Base-by-base conservation (phyloP, 2,329 filamentous ascomycete species). In the Mycocentrospora acerina region DNA sequence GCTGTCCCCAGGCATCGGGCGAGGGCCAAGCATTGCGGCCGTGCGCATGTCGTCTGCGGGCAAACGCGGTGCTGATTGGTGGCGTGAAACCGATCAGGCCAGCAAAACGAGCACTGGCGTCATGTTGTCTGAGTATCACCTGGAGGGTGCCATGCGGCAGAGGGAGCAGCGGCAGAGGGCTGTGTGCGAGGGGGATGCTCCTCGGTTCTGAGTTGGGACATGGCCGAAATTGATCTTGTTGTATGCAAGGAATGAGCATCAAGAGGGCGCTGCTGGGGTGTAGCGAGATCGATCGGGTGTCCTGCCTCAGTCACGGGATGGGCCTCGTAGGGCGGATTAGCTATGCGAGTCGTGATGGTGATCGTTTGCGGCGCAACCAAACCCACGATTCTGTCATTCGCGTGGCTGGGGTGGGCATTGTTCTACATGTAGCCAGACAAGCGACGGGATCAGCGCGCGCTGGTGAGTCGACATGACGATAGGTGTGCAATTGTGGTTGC, bases 1-100 rank as follows among this genome's bases (percentile, higher is more conserved):
- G 44, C 46, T 56, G 48, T 42, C 55, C 57, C 44, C 56, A 62
- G 48, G 46, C 51, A 32, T 59, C 54, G 45, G 59, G 55, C 51
- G 49, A 59, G 40, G 39, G 52, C 56, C 48, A 56, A 54, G 55
- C 24, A 17, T 30, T 43, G 55, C 55, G 53, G 47, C 48, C 44
- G 58, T 59, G 57, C 51, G 47, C 49, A 26, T 29, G 32, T 39
- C 43, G 55, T 37, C 22, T 37, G 24, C 19, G 35, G 40, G 26
- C 32, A 25, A n/a, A 35, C 15, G 35, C 34, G 17, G 44, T 37
- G 33, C 31, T 47, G 43, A 49, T 50, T 47, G 53, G 53, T 19
- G 32, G 29, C 13, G 15, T 22, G 25, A 19, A 29, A 32, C 41
- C 38, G 36, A 38, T 42, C 29, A 44, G 32, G 22, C 33, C 24